These are phyloP conservation scores for Leptodontidium sp. DNA, from an alignment of 2,329 filamentous ascomycete species.

Conservation along the genomic window DNA sequence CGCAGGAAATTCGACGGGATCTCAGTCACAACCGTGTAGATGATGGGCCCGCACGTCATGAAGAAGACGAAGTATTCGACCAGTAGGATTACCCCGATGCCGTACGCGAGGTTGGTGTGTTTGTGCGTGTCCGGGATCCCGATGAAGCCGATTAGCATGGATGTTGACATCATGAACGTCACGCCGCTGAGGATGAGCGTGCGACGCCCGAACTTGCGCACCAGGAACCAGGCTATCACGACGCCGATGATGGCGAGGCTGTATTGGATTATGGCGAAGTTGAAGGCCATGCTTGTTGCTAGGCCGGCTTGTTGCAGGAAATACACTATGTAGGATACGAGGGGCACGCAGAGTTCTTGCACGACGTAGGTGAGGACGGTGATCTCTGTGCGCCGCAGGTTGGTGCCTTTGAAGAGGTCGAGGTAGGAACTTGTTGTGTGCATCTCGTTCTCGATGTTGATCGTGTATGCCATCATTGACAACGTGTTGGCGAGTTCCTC, in stretches of 20 bases:
- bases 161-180: constrained; percentile 17
- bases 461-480: constrained; percentile 61
- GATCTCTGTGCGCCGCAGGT: constrained; percentile 58
- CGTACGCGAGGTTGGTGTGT: constrained; percentile 19
- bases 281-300: constrained; percentile 17
- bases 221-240: constrained; percentile 18
- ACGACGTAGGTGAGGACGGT: constrained; percentile 12
- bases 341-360: constrained; percentile 17
- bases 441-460: constrained; percentile 58
- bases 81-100: constrained; percentile 16
- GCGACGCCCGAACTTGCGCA: constrained; percentile 9
- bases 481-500: constrained; percentile 52
- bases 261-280: constrained; percentile 24
- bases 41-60: constrained; percentile 22
- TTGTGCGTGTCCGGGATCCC: constrained; percentile 15
- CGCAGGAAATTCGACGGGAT: constrained; percentile 19
- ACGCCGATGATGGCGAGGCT: constrained; percentile 14
- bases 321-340: constrained; percentile 12
- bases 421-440: constrained; percentile 51
- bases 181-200: constrained; percentile 17
- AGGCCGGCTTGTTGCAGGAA: constrained; percentile 20
- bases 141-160: constrained; percentile 18
- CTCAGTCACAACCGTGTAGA: constrained; percentile 24
- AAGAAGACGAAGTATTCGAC: constrained; percentile 27
- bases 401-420: constrained; percentile 57